A percentile compares a stretch with the other conserved stretches of the same genome.
phyloP scores from a whole-genome alignment of 2,329 filamentous ascomycete genomes.

The Fusarium sororula region DNA sequence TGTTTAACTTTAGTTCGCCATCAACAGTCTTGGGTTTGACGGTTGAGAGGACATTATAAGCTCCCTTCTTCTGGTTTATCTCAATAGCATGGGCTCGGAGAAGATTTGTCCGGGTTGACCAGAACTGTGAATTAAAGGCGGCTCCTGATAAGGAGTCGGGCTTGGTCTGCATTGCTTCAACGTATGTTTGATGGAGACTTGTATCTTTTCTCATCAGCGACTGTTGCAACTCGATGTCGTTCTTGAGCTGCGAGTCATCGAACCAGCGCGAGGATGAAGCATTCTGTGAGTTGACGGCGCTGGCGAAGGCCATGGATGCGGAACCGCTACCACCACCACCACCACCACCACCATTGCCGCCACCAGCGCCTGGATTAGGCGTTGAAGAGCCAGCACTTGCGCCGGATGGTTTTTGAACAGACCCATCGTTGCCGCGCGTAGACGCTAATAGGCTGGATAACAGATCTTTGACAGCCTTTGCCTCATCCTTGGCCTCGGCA shows the following conservation, averaged over 20 bases:
- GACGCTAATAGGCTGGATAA: constrained; percentile 81
- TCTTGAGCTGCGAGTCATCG: constrained; percentile 80
- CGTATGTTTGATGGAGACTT: constrained; percentile 82
- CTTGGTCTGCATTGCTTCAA: constrained; percentile 83
- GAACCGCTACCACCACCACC: constrained; percentile 57
- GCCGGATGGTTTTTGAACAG: constrained; percentile 57
- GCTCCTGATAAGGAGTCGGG: constrained; percentile 82
- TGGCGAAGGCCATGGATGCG: constrained; percentile 81
- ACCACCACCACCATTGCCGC: constrained; percentile 8
- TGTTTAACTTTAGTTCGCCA: constrained; percentile 76
- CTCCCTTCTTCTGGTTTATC: constrained; percentile 82
- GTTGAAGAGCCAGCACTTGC: constrained; percentile 44
- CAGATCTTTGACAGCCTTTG: constrained; percentile 83
- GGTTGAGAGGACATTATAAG: constrained; percentile 92
- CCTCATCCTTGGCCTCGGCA: constrained; percentile 79
- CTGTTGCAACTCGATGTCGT: constrained; percentile 84
- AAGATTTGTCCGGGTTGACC: constrained; percentile 87
- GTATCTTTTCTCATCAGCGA: constrained; percentile 85
- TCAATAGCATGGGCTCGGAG: constrained; percentile 92
- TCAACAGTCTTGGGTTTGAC: constrained; percentile 72
- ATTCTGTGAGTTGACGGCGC: constrained; percentile 65
- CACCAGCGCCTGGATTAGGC: constrained; percentile 39
- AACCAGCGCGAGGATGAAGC: constrained; percentile 73
- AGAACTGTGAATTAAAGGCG: constrained; percentile 92
- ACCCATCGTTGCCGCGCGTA: constrained; percentile 65